Conservation (phyloP, 2,329 filamentous ascomycete species). For the Acrocalymma vagum region DNA sequence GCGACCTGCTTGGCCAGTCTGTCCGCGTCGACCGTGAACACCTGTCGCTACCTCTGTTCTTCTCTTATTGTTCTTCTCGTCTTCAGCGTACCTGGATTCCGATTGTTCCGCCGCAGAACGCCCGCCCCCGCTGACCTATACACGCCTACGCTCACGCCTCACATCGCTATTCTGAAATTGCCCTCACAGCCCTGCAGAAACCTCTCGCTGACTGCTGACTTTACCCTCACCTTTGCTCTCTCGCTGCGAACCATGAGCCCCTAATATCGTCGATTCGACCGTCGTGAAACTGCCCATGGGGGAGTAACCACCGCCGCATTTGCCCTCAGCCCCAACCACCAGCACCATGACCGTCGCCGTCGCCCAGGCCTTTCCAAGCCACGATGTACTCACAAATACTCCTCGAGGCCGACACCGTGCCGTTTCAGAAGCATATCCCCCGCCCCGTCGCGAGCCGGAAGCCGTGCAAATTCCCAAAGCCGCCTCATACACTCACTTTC, state of each 20-base stretch:
- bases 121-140: slow-evolving; percentile 11
- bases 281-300: slow-evolving; percentile 11
- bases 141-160: slow-evolving; percentile 1
- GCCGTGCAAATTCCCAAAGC: slow-evolving; percentile 45
- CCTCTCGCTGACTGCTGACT: too few relatives aligned
- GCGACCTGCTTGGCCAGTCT: background rate
- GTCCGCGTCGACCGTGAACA: background rate
- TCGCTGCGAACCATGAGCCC: slow-evolving; percentile 13
- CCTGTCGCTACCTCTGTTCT: slow-evolving; percentile 14
- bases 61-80: too few relatives aligned
- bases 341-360: slow-evolving; percentile 43
- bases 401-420: slow-evolving; percentile 40
- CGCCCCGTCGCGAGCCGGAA: slow-evolving; percentile 30
- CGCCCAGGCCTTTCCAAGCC: slow-evolving; percentile 37
- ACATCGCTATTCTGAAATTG: background rate
- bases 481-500: slow-evolving; percentile 52
- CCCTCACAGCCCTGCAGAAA: background rate
- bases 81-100: too few relatives aligned
- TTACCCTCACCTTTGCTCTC: too few relatives aligned
- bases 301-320: slow-evolving; percentile 10
- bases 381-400: slow-evolving; percentile 39
- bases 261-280: slow-evolving; percentile 2
- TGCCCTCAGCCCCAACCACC: slow-evolving; percentile 6
- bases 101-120: too few relatives aligned
- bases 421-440: slow-evolving; percentile 39